phyloP scores from a whole-genome alignment of 805 yeast species.

The Zygoascus flipseniorum region DNA sequence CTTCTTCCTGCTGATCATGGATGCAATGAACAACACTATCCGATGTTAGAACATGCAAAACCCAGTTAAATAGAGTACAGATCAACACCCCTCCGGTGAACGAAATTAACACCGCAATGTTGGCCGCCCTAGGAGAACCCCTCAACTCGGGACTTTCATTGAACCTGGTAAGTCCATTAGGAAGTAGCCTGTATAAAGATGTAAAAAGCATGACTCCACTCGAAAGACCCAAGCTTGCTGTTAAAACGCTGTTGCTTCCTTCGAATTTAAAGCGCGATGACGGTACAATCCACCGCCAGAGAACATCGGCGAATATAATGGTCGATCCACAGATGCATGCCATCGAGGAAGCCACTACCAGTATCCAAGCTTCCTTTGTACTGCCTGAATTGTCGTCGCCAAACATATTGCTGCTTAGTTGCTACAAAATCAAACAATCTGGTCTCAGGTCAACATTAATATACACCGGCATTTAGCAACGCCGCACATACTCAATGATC shows the following conservation, averaged over 20 bases:
- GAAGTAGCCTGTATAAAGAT: conserved; percentile 67
- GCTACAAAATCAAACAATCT: no score
- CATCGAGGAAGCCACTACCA: conserved; percentile 55
- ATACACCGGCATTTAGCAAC: no score
- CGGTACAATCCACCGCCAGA: conserved; percentile 41
- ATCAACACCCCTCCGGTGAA: conserved; percentile 51
- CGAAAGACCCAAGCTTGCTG: conserved; percentile 66
- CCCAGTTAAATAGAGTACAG: conserved; percentile 51
- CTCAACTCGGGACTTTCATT: conserved; percentile 22
- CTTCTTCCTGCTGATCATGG: conserved; percentile 40
- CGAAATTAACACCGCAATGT: conserved; percentile 36
- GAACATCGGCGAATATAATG: conserved; percentile 51
- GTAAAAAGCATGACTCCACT: conserved; percentile 78
- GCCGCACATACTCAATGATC: no score
- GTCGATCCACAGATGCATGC: conserved; percentile 68
- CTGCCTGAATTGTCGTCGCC: background rate
- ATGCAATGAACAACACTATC: conserved; percentile 82
- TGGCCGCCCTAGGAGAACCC: conserved; percentile 22
- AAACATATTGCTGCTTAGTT: background rate
- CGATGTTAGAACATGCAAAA: conserved; percentile 68
- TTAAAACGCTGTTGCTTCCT: conserved; percentile 55
- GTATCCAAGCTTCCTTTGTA: conserved; percentile 36
- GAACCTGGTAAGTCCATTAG: conserved; percentile 50
- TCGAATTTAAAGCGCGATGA: conserved; percentile 42
- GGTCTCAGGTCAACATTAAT: no score